Evolutionary conservation across 176 grass and related monocot species (phyloP), one percentile per base, ranked within the genome.

Genomic region (Pontederia paniculata): DNA sequence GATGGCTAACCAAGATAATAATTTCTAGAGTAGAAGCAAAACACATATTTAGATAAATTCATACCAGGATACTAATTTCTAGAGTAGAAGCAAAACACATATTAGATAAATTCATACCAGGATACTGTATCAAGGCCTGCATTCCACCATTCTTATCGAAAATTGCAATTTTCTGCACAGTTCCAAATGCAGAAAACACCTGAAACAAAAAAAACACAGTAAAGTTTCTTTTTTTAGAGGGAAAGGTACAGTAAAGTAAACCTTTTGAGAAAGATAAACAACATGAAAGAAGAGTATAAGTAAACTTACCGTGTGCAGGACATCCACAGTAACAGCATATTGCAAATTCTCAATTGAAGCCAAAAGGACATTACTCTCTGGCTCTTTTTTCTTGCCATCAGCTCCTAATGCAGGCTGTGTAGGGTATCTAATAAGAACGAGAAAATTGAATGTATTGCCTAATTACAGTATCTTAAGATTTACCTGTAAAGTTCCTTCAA

Each of bases 181-280:
- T 72, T 54, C 93, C 93, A 77, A 91, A 91, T 51, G 93, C 73
- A 72, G 93, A 98, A 23, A 98, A 98, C n/a, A 98, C 93, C 93
- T 98, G 50, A 76, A 76, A 82, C 70, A 70, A 55, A 20, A 72
- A 48, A 31, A 17, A 10, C 25, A 76, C 64, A 21, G 25, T 9
- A 59, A 2, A n/a, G n/a, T 48, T 54, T 56, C 75, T 55, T 9
- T 21, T 28, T 58, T n/a, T n/a, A n/a, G n/a, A n/a, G n/a, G n/a
- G n/a, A 65, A 21, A 52, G 15, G 58, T 3, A 16, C 23, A 42
- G 41, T 13, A 56, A 41, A 17, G 11, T 48, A 60, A 63, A 15
- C 50, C 37, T 41, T 48, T n/a, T n/a, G n/a, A n/a, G n/a, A 23
- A 17, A 31, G 60, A 42, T 16, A 61, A 13, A n/a, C 8, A 21